Evolutionary conservation across 2,329 filamentous ascomycete genomes (phyloP).

Genomic region (Fusarium verticillioides): DNA sequence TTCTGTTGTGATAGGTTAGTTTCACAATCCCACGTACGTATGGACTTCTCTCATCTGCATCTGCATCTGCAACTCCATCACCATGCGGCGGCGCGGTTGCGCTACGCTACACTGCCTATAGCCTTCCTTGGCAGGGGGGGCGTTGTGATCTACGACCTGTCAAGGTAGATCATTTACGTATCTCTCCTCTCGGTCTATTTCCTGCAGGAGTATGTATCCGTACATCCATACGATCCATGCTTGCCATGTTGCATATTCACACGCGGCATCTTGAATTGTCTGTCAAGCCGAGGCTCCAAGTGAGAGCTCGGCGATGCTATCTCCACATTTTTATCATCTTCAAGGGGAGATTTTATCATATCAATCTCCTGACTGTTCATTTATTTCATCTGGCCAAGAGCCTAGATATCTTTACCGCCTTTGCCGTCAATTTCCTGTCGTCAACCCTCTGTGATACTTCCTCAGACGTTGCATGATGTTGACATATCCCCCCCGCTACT

Average conservation of each 20-base stretch:
- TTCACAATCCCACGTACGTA: constrained; percentile 9
- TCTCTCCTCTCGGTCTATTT: neutral
- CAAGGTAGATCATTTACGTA: constrained; percentile 18
- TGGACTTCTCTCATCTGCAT: constrained; percentile 30
- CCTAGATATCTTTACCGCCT: constrained; percentile 13
- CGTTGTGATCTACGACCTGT: constrained; percentile 33
- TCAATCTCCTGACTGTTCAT: constrained; percentile 16
- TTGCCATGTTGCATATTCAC: constrained; percentile 28
- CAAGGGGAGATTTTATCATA: constrained; percentile 2
- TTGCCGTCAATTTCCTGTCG: constrained; percentile 1
- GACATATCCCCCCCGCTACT: constrained; percentile 28
- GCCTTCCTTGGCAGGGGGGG: constrained; percentile 32
- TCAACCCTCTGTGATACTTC: constrained; percentile 20
- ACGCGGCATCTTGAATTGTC: constrained; percentile 21
- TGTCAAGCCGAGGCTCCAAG: constrained; percentile 35
- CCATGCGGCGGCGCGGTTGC: constrained; percentile 13
- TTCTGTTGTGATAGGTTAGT: constrained; percentile 30
- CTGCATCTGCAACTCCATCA: constrained; percentile 26
- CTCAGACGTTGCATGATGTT: constrained; percentile 33
- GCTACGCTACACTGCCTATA: neutral
- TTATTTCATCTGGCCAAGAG: constrained; percentile 9
- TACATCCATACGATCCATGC: neutral
- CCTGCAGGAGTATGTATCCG: neutral
- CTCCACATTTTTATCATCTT: constrained; percentile 14
- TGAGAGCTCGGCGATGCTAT: constrained; percentile 14